These are phyloP conservation scores for Malassezia globosa DNA, from an alignment of 1,284 basidiomycete species.

Conservation along the genomic window DNA sequence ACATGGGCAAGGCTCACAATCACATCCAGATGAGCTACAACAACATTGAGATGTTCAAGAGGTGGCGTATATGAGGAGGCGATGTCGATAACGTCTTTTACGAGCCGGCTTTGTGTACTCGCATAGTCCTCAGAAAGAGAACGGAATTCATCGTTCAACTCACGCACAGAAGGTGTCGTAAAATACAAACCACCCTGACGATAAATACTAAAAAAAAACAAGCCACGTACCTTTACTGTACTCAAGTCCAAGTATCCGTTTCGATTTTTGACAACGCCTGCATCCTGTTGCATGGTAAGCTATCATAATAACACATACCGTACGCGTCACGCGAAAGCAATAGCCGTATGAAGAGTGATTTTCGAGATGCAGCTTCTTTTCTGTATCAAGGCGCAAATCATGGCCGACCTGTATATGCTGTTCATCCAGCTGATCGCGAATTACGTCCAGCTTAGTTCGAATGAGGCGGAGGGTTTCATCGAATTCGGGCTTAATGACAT, in stretches of 20 bases:
- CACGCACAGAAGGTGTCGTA: constrained; percentile 68
- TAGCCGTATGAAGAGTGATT: constrained; percentile 83
- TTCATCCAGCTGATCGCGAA: constrained; percentile 69
- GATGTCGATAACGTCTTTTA: constrained; percentile 84
- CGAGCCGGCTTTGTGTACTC: constrained; percentile 67
- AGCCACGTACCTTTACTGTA: constrained; percentile 67
- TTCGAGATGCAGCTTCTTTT: constrained; percentile 93
- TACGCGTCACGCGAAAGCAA: constrained; percentile 70
- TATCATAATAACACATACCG: no score
- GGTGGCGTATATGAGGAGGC: constrained; percentile 66
- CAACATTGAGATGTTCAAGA: constrained; percentile 73
- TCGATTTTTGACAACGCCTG: constrained; percentile 60
- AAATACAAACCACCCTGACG: constrained; percentile 84
- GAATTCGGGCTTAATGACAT: constrained; percentile 84
- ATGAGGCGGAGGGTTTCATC: constrained; percentile 64
- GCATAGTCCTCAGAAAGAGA: constrained; percentile 63
- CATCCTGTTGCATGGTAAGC: constrained; percentile 53
- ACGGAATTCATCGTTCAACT: constrained; percentile 62
- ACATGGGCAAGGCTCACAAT: constrained; percentile 80
- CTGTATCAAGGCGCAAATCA: constrained; percentile 71
- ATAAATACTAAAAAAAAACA: background rate
- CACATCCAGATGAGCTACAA: constrained; percentile 84
- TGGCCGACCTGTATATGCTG: constrained; percentile 66
- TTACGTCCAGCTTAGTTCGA: constrained; percentile 58
- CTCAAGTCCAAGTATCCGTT: constrained; percentile 72